phyloP scores from a whole-genome alignment of 2,329 filamentous ascomycete genomes.

The Thyridium curvatum region DNA sequence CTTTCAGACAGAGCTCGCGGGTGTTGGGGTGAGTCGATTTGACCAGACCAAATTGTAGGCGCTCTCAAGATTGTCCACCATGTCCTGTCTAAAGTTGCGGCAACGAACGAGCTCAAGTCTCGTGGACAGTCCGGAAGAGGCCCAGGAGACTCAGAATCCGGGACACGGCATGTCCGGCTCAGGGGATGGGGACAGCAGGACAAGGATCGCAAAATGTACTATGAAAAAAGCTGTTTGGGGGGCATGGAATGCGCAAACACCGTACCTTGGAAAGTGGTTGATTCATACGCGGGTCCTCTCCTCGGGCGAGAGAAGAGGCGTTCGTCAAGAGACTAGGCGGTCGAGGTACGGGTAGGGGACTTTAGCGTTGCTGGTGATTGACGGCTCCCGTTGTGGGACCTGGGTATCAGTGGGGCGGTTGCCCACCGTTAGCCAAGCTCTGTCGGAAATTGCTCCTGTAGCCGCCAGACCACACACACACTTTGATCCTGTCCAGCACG shows the following conservation, averaged over 20 bases:
- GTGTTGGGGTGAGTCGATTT: too few species aligned
- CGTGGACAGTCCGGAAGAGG: background rate
- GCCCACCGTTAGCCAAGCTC: background rate
- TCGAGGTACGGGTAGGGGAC: background rate
- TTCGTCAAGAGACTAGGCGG: background rate
- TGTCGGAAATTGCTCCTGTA: background rate
- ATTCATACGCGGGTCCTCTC: constrained; percentile 29
- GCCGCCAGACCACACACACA: background rate
- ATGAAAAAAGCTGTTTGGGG: constrained; percentile 1
- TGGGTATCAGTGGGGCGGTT: too few species aligned
- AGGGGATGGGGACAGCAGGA: background rate
- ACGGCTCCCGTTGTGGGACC: too few species aligned
- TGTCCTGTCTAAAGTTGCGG: too few species aligned
- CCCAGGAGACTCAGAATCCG: background rate
- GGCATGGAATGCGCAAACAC: constrained; percentile 20
- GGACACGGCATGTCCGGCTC: background rate
- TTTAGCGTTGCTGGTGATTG: too few species aligned
- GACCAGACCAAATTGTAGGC: too few species aligned
- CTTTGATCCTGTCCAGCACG: background rate
- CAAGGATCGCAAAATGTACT: background rate
- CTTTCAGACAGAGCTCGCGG: too few species aligned
- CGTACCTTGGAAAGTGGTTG: constrained; percentile 39
- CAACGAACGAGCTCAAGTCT: background rate
- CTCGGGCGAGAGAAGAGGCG: background rate
- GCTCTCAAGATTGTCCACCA: too few species aligned